Percentiles rank a stretch among this genome's conserved stretches.
These are phyloP conservation scores for Echinosophora koreensis DNA, from an alignment of 306 rosid species.

Conservation along the genomic window DNA sequence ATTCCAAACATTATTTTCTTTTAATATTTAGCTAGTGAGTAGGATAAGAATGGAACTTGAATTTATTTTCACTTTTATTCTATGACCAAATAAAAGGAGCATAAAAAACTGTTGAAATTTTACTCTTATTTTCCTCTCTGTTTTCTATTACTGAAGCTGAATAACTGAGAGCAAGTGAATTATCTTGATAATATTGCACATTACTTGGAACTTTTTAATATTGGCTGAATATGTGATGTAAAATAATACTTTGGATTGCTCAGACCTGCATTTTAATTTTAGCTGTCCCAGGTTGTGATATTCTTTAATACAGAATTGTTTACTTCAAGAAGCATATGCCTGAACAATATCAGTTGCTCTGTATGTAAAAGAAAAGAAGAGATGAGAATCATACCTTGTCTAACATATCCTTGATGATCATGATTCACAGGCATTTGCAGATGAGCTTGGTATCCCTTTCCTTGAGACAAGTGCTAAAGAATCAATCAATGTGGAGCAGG, in stretches of 20 bases:
- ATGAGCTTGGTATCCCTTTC: constrained; percentile 94
- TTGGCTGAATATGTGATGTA: constrained; percentile 17
- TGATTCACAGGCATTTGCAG: constrained; percentile 86
- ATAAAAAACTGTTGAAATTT: not conserved
- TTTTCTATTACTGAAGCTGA: not conserved
- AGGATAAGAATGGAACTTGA: constrained; percentile 8
- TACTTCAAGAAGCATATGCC: constrained; percentile 8
- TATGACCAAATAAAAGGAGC: constrained; percentile 1
- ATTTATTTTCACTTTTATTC: constrained; percentile 12
- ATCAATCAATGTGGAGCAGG: constrained; percentile 96
- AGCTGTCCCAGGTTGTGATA: constrained; percentile 4
- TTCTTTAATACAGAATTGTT: not conserved
- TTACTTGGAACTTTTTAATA: constrained; percentile 21
- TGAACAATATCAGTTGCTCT: not conserved
- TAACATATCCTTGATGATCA: constrained; percentile 26
- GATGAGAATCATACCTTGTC: not conserved
- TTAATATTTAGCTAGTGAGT: not conserved
- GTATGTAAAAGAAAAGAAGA: not conserved
- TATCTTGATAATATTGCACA: constrained; percentile 6
- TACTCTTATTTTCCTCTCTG: not conserved
- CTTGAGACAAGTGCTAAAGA: constrained; percentile 99
- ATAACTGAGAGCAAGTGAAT: not conserved
- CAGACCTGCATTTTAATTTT: constrained; percentile 4
- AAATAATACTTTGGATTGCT: not conserved
- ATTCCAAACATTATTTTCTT: not conserved